Conservation (phyloP, 805 yeast species). For the Saturnispora besseyi region DNA sequence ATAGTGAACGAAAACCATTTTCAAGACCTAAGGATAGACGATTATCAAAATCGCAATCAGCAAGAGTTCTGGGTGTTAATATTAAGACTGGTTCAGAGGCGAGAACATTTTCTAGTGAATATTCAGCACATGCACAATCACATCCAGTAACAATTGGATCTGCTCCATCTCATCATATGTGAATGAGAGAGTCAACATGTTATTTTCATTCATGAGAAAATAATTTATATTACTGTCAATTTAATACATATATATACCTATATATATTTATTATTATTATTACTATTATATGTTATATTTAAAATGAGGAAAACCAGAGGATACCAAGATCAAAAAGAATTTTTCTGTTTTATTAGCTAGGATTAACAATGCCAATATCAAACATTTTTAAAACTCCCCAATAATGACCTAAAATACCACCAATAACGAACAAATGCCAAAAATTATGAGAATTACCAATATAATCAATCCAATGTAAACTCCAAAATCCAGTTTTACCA, state of each 20-base stretch:
- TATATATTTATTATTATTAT: background rate
- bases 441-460: slow-evolving; percentile 72
- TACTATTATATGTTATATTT: background rate
- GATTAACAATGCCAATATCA: slow-evolving; percentile 18
- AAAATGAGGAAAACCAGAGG: background rate
- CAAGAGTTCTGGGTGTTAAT: background rate
- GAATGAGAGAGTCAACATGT: no score
- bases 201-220: background rate
- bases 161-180: background rate
- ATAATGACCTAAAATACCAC: slow-evolving; percentile 88
- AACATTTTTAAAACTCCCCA: slow-evolving; percentile 68
- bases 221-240: background rate
- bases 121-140: slow-evolving; percentile 4
- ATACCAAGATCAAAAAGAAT: background rate
- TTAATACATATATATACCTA: no score
- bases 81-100: background rate
- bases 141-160: slow-evolving; percentile 6
- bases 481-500: slow-evolving; percentile 30
- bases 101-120: slow-evolving; percentile 7
- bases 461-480: slow-evolving; percentile 83
- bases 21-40: background rate
- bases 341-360: no score
- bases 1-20: background rate
- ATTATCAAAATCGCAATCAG: background rate
- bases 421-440: slow-evolving; percentile 88